Percentiles rank a stretch among this genome's conserved stretches.
These are phyloP conservation scores for Wakefieldia striispora DNA, from an alignment of 768 basidiomycete species.

Conservation along the genomic window DNA sequence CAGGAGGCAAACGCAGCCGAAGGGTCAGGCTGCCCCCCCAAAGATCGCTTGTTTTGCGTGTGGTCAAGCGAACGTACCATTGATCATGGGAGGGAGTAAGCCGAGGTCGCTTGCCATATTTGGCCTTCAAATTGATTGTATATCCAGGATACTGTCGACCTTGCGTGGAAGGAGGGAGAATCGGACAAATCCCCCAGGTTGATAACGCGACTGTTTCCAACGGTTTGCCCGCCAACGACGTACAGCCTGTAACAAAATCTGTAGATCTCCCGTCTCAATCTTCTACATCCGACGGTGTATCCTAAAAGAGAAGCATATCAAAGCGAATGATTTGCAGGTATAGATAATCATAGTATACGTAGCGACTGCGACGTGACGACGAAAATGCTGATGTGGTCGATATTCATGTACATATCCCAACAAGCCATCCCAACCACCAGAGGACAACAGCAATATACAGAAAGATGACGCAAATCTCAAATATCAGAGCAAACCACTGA, in stretches of 20 bases:
- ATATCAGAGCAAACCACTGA: slow-evolving; percentile 64
- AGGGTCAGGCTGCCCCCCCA: slow-evolving; percentile 35
- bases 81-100: slow-evolving; percentile 76
- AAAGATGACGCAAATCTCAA: slow-evolving; percentile 56
- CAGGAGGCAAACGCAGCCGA: slow-evolving; percentile 37
- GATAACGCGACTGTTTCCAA: slow-evolving; percentile 1
- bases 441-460: slow-evolving; percentile 55
- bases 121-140: neutral
- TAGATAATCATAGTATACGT: slow-evolving; percentile 14
- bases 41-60: slow-evolving; percentile 59
- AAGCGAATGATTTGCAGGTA: slow-evolving; percentile 6
- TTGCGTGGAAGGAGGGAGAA: slow-evolving; percentile 58
- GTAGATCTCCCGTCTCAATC: neutral
- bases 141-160: slow-evolving; percentile 63
- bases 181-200: slow-evolving; percentile 30
- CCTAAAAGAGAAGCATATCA: neutral
- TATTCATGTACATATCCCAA: slow-evolving; percentile 46
- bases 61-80: slow-evolving; percentile 65
- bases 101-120: slow-evolving; percentile 7
- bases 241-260: slow-evolving; percentile 5
- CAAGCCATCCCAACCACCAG: slow-evolving; percentile 78
- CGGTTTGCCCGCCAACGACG: neutral
- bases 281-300: neutral
- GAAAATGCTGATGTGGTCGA: neutral
- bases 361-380: neutral